Evolutionary conservation across 352 stramenopile genomes (phyloP).

Genomic region (Globisporangium mamillatum): DNA sequence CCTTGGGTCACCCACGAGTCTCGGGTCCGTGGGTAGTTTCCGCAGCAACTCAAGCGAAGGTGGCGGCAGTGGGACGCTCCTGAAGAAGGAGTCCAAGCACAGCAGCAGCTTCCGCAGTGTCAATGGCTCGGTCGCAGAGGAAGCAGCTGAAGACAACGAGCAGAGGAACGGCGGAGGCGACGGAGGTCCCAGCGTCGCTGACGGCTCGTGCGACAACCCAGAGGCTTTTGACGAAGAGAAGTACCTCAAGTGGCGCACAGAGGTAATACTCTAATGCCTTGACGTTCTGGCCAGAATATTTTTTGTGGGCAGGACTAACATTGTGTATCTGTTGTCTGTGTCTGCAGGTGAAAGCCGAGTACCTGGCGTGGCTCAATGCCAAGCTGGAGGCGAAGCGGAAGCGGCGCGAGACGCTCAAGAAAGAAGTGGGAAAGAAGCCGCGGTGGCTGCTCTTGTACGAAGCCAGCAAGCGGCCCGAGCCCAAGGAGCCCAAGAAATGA

Average conservation of each 20-base stretch:
- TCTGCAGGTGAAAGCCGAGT: constrained; percentile 63
- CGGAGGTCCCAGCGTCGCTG: constrained; percentile 16
- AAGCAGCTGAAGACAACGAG: constrained; percentile 18
- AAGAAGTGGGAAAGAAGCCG: constrained; percentile 57
- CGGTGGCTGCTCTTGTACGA: constrained; percentile 73
- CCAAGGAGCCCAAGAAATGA: constrained; percentile 21
- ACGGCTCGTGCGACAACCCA: constrained; percentile 23
- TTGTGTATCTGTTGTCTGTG: background rate
- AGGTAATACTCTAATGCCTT: constrained; percentile 13
- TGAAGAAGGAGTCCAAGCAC: constrained; percentile 30
- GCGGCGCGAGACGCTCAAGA: constrained; percentile 41
- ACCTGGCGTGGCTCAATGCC: constrained; percentile 63
- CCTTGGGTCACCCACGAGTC: constrained; percentile 18
- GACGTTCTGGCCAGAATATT: background rate
- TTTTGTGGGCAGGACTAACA: background rate
- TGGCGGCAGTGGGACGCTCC: background rate
- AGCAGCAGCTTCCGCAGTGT: constrained; percentile 21
- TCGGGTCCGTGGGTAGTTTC: constrained; percentile 15
- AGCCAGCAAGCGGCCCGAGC: constrained; percentile 44
- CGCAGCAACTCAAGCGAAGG: background rate
- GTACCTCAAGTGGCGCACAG: constrained; percentile 64
- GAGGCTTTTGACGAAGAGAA: constrained; percentile 50
- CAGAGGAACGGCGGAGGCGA: constrained; percentile 4
- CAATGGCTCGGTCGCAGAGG: constrained; percentile 13
- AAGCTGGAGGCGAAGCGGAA: constrained; percentile 53